A percentile compares a stretch with the other conserved stretches of the same genome.
These are phyloP conservation scores for Suillus fuscotomentosus DNA, from an alignment of 768 basidiomycete genomes.

Conservation along the genomic window DNA sequence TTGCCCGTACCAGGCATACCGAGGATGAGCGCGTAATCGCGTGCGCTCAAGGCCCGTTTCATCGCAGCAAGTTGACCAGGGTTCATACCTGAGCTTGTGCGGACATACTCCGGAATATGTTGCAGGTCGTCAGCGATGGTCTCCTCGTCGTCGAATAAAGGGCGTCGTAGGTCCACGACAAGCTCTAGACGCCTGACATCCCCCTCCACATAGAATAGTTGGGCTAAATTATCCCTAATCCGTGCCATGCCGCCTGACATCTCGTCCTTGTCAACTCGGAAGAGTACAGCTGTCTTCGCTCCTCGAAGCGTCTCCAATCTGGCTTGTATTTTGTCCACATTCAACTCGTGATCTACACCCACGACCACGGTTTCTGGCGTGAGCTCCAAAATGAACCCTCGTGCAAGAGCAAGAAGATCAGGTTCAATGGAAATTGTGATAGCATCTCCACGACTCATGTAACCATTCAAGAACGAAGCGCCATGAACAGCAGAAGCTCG, in stretches of 20 bases:
- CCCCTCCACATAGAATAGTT: slow-evolving; percentile 79
- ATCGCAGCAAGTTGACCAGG: slow-evolving; percentile 70
- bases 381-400: slow-evolving; percentile 81
- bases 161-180: slow-evolving; percentile 77
- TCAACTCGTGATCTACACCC: slow-evolving; percentile 82
- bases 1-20: slow-evolving; percentile 99
- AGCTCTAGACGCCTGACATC: slow-evolving; percentile 66
- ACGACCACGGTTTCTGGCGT: slow-evolving; percentile 61
- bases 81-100: slow-evolving; percentile 53
- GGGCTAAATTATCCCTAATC: slow-evolving; percentile 87
- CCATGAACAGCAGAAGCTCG: slow-evolving; percentile 26
- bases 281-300: slow-evolving; percentile 35
- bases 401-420: slow-evolving; percentile 75
- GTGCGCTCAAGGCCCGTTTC: slow-evolving; percentile 68
- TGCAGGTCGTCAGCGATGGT: slow-evolving; percentile 13
- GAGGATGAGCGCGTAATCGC: slow-evolving; percentile 88
- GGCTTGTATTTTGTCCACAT: slow-evolving; percentile 44
- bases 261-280: slow-evolving; percentile 95
- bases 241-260: slow-evolving; percentile 82
- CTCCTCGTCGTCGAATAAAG: slow-evolving; percentile 52
- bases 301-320: slow-evolving; percentile 31
- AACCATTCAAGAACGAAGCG: slow-evolving; percentile 66
- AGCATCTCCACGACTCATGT: slow-evolving; percentile 78
- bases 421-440: slow-evolving; percentile 88
- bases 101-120: slow-evolving; percentile 29